Conservation (phyloP, 768 basidiomycete genomes). For the Sporobolomyces pararoseus region DNA sequence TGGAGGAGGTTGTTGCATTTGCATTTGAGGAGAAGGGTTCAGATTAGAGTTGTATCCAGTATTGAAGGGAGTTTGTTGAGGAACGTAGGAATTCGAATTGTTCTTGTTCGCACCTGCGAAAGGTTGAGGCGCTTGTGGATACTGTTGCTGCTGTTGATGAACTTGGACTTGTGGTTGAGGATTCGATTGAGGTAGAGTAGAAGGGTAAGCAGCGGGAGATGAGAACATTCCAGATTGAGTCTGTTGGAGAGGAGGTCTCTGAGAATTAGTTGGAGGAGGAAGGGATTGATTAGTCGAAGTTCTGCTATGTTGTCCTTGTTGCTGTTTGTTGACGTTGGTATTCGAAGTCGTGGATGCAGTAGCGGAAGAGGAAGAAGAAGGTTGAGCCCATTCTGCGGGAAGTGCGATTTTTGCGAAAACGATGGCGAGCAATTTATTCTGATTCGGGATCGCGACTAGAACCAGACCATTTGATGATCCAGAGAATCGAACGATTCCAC, state of each 20-base stretch:
- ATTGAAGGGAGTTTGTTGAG: not conserved
- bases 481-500: conserved; percentile 34
- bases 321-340: too few species aligned
- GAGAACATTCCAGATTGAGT: conserved; percentile 27
- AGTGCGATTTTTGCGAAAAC: conserved; percentile 37
- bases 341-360: not conserved
- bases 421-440: conserved; percentile 28
- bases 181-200: not conserved
- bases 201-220: conserved; percentile 5
- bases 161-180: too few species aligned
- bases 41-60: not conserved
- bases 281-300: not conserved
- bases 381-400: conserved; percentile 27
- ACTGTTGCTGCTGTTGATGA: conserved; percentile 11
- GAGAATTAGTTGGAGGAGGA: not conserved
- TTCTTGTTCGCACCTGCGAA: conserved; percentile 4
- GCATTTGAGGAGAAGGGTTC: conserved; percentile 9
- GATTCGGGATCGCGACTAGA: conserved; percentile 27
- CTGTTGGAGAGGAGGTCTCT: not conserved
- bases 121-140: not conserved
- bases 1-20: not conserved
- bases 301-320: conserved; percentile 7
- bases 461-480: conserved; percentile 29
- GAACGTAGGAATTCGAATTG: not conserved
- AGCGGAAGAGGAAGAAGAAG: not conserved